A percentile compares a stretch with the other conserved stretches of the same genome.
phyloP scores from a whole-genome alignment of 2,329 filamentous ascomycete species.

The Xylaria polymorpha region DNA sequence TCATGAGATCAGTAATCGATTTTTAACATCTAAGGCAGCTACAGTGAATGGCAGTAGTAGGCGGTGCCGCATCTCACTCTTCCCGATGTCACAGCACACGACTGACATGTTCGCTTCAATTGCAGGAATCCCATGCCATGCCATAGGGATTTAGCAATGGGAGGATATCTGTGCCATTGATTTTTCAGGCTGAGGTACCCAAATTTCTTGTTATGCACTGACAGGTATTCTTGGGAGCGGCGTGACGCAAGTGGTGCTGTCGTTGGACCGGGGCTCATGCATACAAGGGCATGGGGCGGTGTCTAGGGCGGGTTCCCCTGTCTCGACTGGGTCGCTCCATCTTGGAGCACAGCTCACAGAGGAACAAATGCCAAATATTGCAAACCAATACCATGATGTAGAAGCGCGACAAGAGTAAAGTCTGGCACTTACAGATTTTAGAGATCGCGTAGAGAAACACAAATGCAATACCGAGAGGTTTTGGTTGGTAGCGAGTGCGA shows the following conservation, averaged over 20 bases:
- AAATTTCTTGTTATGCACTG: slow-evolving; percentile 31
- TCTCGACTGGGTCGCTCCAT: slow-evolving; percentile 33
- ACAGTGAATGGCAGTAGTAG: slow-evolving; percentile 4
- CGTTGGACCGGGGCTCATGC: slow-evolving; percentile 44
- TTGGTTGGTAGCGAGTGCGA: background rate
- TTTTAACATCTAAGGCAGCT: background rate
- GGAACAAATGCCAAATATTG: background rate
- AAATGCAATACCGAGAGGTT: background rate
- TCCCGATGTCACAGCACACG: background rate
- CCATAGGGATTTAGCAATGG: slow-evolving; percentile 16
- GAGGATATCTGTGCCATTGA: slow-evolving; percentile 20
- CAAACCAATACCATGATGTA: background rate
- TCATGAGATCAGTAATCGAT: slow-evolving; percentile 24
- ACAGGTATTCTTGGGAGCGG: slow-evolving; percentile 26
- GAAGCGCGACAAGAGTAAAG: background rate
- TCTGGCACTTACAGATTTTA: slow-evolving; percentile 19
- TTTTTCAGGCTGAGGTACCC: slow-evolving; percentile 21
- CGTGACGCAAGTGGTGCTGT: slow-evolving; percentile 44
- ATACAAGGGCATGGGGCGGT: slow-evolving; percentile 45
- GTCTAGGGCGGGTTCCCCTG: slow-evolving; percentile 44
- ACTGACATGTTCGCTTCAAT: slow-evolving; percentile 13
- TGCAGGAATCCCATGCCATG: slow-evolving; percentile 14
- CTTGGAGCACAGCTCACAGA: slow-evolving; percentile 15
- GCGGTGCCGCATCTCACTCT: background rate
- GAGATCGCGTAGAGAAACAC: background rate